Base-by-base conservation (phyloP, 768 basidiomycete species). In the Tylopilus sp. region DNA sequence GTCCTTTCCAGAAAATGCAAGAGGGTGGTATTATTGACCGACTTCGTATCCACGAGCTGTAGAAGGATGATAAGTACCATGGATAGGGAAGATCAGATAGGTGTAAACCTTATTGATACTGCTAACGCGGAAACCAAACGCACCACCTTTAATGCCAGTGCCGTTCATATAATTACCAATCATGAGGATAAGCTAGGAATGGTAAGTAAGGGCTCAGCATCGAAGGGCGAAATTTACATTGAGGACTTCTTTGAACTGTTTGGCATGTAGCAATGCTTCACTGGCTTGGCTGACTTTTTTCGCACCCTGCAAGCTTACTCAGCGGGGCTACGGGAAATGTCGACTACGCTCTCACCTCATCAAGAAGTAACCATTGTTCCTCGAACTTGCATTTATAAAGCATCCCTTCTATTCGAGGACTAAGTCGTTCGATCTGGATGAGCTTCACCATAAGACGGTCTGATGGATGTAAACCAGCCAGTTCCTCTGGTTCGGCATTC, bases 81-180 rank as follows among this genome's bases (percentile, higher is more conserved):
- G 4, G 24, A 45, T 36, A 31, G 21, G 25, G 30, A 9, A 41
- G 49, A 22, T 10, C 7, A 44, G 19, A 21, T 57, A 54, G 14
- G 40, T 5, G 40, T 73, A 56, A 63, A 86, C 93, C 80, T 94
- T 94, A 75, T 99, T 98, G 71, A 99, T 95, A 70, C 94, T 96
- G 73, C 92, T 93, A 48, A 98, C 84, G 63, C 89, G 85, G 81
- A 99, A 99, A 54, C 96, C 96, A 62, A 91, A 96, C 1, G 97
- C 97, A 29, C 95, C 95, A 50, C 96, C 96, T 69, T 96, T 97
- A 62, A 92, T 81, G 49, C 95, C 93, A 48, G 92, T 88, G 7
- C 94, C 92, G 66, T 99, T 99, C 87, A 98, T 94, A 70, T 93
- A 99, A 69, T 99, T 99, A 38, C 96, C 96, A 60, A 99, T 83